Base-by-base conservation (phyloP, 1,284 basidiomycete genomes). In the Rhodotorula sp. region DNA sequence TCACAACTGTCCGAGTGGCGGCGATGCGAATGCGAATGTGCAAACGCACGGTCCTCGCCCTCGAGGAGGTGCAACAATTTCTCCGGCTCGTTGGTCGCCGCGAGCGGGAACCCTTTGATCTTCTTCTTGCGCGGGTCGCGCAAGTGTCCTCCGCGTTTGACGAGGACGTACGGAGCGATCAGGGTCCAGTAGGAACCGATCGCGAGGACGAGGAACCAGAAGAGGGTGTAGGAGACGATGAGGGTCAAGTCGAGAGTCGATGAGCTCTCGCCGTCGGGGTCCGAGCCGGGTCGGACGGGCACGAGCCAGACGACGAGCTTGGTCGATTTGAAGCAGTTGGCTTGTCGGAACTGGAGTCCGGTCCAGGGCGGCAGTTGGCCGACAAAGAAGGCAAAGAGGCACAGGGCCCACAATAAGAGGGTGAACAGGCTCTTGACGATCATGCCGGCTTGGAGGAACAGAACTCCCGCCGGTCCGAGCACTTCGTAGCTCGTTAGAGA, bases 121-220 rank as follows among this genome's bases (percentile, higher is more conserved):
- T 69, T 65, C 28, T 66, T 62, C 65, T 64, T 61, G 7, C 47
- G 38, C 48, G 67, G 67, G 62, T 69, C 67, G 58, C 67, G 60
- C 16, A 73, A 49, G 28, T 67, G 64, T 6, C 72, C 72, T 3
- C 72, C 72, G 6, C 69, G 49, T 18, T 55, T 57, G 28, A 62
- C 48, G n/a, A 74, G 63, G 3, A 71, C 61, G 16, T 62, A 47
- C 12, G 73, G 73, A 7, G 73, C 73, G 55, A 68, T 66, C 16
- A 72, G 54, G 15, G 70, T 65, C 73, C 73, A 74, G 57, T 71
- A 74, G 5, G 73, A 71, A 2, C 73, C 73, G 28, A 62, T 47
- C 31, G 34, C 34, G 16, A 74, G 62, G 52, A 69, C 56, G 60
- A 74, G 19, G 48, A 67, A 67, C 73, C 67, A 74, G 21, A 69